A percentile compares a stretch with the other conserved stretches of the same genome.
Evolutionary conservation across 2,329 filamentous ascomycete genomes (phyloP).

Genomic region (Ploettnerulaceae sp.): DNA sequence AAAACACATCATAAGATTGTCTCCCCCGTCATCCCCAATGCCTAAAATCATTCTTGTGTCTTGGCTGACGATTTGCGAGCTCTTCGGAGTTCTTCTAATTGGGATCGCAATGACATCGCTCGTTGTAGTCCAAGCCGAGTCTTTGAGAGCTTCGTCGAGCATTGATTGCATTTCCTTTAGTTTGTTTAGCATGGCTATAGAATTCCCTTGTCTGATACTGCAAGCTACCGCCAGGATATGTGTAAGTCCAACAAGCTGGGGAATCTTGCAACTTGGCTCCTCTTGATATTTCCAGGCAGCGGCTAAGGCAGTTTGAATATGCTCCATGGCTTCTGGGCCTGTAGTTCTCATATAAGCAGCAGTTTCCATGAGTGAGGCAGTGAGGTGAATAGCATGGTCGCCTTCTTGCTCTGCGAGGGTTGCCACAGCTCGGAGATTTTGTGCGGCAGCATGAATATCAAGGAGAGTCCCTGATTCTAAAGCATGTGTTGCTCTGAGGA

Average conservation of each 20-base stretch:
- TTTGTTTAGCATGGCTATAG: conserved; percentile 54
- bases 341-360: conserved; percentile 61
- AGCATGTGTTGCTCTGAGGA: conserved; percentile 66
- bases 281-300: conserved; percentile 67
- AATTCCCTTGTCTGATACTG: conserved; percentile 58
- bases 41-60: conserved; percentile 55
- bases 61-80: conserved; percentile 47
- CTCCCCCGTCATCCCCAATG: conserved; percentile 40
- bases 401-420: conserved; percentile 53
- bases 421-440: conserved; percentile 63
- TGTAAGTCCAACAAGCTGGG: conserved; percentile 61
- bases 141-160: conserved; percentile 50
- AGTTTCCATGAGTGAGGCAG: conserved; percentile 64
- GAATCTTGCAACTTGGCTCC: conserved; percentile 56
- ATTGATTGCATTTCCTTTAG: conserved; percentile 56
- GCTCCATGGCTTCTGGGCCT: conserved; percentile 61
- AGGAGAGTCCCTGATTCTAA: conserved; percentile 55
- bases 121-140: conserved; percentile 32
- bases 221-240: conserved; percentile 67
- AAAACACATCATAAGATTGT: conserved; percentile 56
- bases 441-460: conserved; percentile 58
- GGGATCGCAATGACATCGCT: conserved; percentile 49
- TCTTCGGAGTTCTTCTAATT: conserved; percentile 46
- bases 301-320: conserved; percentile 70
- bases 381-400: conserved; percentile 60